A percentile compares a stretch with the other conserved stretches of the same genome.
Conservation (phyloP, 139 green algal species). For the Dunaliella primolecta region DNA sequence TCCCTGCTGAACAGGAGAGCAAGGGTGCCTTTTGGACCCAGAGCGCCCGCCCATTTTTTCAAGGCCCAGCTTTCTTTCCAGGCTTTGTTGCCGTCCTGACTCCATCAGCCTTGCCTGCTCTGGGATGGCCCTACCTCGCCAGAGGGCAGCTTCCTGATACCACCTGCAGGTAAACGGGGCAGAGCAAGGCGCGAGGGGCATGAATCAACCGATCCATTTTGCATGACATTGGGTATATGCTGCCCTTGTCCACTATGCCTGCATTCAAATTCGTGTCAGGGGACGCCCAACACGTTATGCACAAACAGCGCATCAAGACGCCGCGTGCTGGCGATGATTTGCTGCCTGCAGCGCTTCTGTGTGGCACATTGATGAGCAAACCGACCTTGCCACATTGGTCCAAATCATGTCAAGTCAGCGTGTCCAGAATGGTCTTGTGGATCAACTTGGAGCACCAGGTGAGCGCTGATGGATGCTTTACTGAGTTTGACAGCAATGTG, state of each 20-base stretch:
- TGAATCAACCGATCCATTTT: too few relatives aligned
- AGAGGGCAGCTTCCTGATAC: too few relatives aligned
- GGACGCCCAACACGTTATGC: too few relatives aligned
- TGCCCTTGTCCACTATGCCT: too few relatives aligned
- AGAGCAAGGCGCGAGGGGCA: too few relatives aligned
- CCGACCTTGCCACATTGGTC: background rate
- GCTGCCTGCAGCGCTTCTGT: background rate
- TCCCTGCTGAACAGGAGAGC: background rate
- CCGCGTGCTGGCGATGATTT: too few relatives aligned
- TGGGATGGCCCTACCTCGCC: background rate
- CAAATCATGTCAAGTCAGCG: background rate
- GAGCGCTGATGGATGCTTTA: too few relatives aligned
- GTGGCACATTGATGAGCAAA: background rate
- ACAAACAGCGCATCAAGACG: too few relatives aligned
- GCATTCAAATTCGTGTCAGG: too few relatives aligned
- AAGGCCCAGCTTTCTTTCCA: background rate
- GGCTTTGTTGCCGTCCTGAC: background rate
- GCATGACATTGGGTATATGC: too few relatives aligned
- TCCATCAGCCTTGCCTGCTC: background rate
- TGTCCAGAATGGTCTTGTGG: background rate
- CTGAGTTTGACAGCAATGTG: too few relatives aligned
- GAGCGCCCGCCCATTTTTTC: constrained; percentile 3
- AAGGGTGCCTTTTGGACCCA: constrained; percentile 20
- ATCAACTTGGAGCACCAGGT: background rate
- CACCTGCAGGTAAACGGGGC: too few relatives aligned